Conservation (phyloP, 106 monocot genomes). For the Chionographis japonica region DNA sequence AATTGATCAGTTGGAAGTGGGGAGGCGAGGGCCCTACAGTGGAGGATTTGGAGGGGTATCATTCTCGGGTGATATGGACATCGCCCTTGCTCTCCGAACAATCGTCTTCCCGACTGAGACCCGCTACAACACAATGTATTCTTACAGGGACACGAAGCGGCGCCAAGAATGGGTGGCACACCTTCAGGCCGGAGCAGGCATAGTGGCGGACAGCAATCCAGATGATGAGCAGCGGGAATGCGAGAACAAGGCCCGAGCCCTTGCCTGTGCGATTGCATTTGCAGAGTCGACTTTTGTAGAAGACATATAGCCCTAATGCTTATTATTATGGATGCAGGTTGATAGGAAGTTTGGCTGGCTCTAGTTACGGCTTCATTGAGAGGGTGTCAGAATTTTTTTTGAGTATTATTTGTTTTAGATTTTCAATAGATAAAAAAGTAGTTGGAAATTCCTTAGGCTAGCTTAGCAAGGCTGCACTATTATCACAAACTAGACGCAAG, state of each 20-base stretch:
- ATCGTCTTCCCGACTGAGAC: conserved; percentile 58
- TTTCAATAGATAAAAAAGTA: too few relatives aligned
- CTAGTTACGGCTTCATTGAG: too few relatives aligned
- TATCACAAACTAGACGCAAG: too few relatives aligned
- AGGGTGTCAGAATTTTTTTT: too few relatives aligned
- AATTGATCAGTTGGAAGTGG: conserved; percentile 63
- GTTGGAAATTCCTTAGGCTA: too few relatives aligned
- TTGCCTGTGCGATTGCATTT: conserved; percentile 67
- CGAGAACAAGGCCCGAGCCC: conserved; percentile 68
- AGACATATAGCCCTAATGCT: too few relatives aligned
- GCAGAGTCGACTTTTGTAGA: conserved; percentile 55
- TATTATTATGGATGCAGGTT: too few relatives aligned
- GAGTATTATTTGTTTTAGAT: too few relatives aligned
- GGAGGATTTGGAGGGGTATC: conserved; percentile 69
- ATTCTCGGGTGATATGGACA: conserved; percentile 52
- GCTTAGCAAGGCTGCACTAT: too few relatives aligned
- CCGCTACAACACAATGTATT: conserved; percentile 52
- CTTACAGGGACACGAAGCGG: conserved; percentile 19
- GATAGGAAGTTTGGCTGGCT: too few relatives aligned
- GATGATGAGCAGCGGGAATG: conserved; percentile 70
- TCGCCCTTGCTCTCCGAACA: conserved; percentile 62
- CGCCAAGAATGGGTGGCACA: conserved; percentile 79
- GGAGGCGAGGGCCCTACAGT: conserved; percentile 65
- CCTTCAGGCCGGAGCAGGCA: conserved; percentile 72
- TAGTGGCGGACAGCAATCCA: conserved; percentile 68